Evolutionary conservation across 2,329 filamentous ascomycete genomes (phyloP).

Genomic region (Xylariales sp.): DNA sequence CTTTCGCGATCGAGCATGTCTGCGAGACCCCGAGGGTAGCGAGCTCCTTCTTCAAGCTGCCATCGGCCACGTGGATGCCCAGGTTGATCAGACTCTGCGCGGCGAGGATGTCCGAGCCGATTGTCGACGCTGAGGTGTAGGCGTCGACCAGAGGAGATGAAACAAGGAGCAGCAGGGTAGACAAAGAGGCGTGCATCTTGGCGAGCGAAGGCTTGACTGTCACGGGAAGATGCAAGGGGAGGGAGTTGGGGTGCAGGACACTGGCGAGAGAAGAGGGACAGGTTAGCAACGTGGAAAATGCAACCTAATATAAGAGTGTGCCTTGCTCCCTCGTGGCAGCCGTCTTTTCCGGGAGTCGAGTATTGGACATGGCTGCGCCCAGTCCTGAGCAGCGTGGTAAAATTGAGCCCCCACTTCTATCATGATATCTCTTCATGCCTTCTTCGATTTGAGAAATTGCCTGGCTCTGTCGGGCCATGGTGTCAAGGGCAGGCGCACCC

Average conservation of each 20-base stretch:
- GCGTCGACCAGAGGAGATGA: not conserved
- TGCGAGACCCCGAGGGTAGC: not conserved
- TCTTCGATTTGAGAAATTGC: no score
- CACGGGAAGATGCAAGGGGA: not conserved
- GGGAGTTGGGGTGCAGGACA: not conserved
- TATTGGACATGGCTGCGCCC: no score
- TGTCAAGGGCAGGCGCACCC: no score
- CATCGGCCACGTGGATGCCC: not conserved
- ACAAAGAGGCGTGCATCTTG: slow-evolving; percentile 5
- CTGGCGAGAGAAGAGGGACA: not conserved
- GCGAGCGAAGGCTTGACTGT: not conserved
- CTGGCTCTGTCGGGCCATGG: no score
- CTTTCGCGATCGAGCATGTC: not conserved
- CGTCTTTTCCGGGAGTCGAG: no score
- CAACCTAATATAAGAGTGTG: no score
- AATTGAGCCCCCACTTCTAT: no score
- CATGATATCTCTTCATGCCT: no score
- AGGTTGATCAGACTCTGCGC: not conserved
- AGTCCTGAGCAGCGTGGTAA: no score
- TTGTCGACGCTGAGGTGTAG: slow-evolving; percentile 1
- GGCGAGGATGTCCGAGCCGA: not conserved
- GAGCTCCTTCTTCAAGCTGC: not conserved
- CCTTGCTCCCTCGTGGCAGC: no score
- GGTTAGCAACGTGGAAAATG: no score
- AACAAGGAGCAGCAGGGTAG: not conserved